Conservation (phyloP, 2,329 filamentous ascomycete species). For the Colletotrichum sp. region DNA sequence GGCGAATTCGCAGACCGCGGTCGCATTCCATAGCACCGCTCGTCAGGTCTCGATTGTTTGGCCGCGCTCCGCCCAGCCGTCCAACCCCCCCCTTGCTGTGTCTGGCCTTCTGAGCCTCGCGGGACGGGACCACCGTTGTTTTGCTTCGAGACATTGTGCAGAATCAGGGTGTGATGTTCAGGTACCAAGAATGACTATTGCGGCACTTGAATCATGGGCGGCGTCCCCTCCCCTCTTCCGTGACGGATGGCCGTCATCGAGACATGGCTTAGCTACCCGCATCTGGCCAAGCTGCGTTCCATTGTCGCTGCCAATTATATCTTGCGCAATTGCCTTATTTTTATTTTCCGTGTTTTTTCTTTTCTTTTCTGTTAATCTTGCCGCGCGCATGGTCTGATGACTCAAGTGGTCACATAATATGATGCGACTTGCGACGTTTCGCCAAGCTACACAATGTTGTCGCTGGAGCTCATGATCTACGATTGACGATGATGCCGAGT, state of each 20-base stretch:
- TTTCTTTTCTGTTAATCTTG: neutral
- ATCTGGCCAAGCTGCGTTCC: neutral
- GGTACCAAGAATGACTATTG: neutral
- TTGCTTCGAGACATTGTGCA: constrained; percentile 11
- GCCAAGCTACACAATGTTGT: neutral
- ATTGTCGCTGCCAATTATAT: neutral
- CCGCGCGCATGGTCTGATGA: neutral
- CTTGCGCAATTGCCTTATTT: neutral
- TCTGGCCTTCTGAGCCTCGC: neutral
- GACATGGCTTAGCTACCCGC: neutral
- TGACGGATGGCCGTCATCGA: neutral
- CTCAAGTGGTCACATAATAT: neutral
- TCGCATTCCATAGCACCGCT: neutral
- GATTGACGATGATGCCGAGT: neutral
- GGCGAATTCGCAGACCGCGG: neutral
- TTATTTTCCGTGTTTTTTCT: neutral
- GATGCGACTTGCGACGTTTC: neutral
- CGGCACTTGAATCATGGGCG: neutral
- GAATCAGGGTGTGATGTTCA: neutral
- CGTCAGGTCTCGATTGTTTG: neutral
- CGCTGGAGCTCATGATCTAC: neutral
- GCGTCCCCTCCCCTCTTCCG: neutral
- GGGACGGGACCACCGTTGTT: constrained; percentile 7
- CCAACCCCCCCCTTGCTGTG: neutral
- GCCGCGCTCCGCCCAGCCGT: neutral